Evolutionary conservation across 257 asterid species (phyloP).

Genomic region (Nicotiana otophora): DNA sequence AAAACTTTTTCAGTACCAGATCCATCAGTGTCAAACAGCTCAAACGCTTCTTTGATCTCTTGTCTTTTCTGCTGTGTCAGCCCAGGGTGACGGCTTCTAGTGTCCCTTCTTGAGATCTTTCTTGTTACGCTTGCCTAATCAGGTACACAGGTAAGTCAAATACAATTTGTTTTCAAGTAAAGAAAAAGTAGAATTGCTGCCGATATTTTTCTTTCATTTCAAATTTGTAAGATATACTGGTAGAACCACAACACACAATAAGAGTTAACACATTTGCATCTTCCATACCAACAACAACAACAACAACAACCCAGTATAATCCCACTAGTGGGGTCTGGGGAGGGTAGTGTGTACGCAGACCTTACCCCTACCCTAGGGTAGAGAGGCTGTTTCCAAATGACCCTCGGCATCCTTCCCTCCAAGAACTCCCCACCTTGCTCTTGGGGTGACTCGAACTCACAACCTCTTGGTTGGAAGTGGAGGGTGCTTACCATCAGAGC

Average conservation of each 20-base stretch:
- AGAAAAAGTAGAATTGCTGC: background rate
- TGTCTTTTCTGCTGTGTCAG: constrained; percentile 74
- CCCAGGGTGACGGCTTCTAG: constrained; percentile 71
- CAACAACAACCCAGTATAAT: no score
- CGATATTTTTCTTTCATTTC: background rate
- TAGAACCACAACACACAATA: background rate
- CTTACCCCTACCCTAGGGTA: no score
- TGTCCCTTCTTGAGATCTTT: constrained; percentile 51
- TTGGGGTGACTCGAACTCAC: no score
- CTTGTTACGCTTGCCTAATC: constrained; percentile 46
- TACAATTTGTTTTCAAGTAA: background rate
- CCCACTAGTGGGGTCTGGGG: no score
- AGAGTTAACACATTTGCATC: background rate
- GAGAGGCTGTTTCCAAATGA: no score
- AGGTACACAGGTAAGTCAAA: background rate
- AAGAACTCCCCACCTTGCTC: no score
- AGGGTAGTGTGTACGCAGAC: no score
- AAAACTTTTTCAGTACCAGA: constrained; percentile 43
- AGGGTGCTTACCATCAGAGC: no score
- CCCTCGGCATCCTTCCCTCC: no score
- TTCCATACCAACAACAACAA: background rate
- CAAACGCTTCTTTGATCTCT: constrained; percentile 92
- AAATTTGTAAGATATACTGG: background rate
- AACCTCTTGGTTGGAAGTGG: no score
- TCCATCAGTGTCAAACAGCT: constrained; percentile 84